Conservation (phyloP, 108 stramenopile species). For the Pseudonitzschia delicatissima region DNA sequence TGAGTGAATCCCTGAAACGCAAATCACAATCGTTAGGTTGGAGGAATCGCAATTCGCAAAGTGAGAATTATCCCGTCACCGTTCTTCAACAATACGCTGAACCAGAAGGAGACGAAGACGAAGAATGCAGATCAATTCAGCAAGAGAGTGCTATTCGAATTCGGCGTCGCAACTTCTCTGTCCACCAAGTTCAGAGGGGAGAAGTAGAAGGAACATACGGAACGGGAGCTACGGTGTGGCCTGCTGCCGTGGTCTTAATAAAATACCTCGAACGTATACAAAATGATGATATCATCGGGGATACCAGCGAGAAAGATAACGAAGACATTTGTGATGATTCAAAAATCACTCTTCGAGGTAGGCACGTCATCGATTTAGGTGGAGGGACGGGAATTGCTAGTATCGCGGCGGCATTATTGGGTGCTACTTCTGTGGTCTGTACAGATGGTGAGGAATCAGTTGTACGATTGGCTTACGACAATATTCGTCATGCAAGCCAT, state of each 20-base stretch:
- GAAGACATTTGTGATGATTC: constrained; percentile 5
- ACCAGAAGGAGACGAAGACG: too few relatives aligned
- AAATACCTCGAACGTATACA: constrained; percentile 68
- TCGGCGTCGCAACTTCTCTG: constrained; percentile 28
- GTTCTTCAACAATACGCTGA: constrained; percentile 17
- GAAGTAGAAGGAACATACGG: constrained; percentile 84
- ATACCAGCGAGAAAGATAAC: neutral
- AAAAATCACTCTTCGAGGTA: constrained; percentile 15
- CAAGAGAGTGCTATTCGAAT: constrained; percentile 27
- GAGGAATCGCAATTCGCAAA: constrained; percentile 74
- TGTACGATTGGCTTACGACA: constrained; percentile 62
- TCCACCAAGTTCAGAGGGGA: constrained; percentile 72
- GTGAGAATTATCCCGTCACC: constrained; percentile 48
- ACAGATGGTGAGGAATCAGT: constrained; percentile 79
- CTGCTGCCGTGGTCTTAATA: constrained; percentile 78
- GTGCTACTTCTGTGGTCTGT: constrained; percentile 61
- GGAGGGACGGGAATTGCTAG: constrained; percentile 79
- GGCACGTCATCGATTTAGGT: constrained; percentile 72
- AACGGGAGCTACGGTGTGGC: constrained; percentile 93
- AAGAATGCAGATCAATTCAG: constrained; percentile 9
- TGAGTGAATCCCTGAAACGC: constrained; percentile 26
- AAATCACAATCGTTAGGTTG: constrained; percentile 49
- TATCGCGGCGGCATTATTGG: constrained; percentile 73
- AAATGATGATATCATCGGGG: neutral
- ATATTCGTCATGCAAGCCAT: constrained; percentile 37